These are phyloP conservation scores for Klebsormidium nitens DNA, from an alignment of 139 green algal genomes.

Conservation along the genomic window DNA sequence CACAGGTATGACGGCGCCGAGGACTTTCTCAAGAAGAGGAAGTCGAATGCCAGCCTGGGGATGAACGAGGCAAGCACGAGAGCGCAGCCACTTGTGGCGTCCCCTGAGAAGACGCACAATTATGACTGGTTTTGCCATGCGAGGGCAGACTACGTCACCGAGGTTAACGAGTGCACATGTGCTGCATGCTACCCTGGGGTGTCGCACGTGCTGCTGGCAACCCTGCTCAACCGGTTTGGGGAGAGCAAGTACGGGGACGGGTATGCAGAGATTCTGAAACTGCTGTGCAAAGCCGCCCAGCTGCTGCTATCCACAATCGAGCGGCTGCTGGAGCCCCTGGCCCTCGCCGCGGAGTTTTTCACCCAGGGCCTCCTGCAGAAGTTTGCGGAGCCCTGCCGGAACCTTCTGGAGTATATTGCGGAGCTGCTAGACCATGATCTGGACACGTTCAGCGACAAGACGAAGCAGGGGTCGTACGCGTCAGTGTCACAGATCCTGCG, in stretches of 20 bases:
- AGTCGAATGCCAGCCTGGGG: not conserved
- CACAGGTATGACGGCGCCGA: constrained; percentile 19
- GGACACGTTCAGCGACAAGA: constrained; percentile 40
- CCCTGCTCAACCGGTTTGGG: constrained; percentile 44
- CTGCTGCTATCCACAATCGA: constrained; percentile 13
- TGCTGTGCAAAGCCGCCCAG: not conserved
- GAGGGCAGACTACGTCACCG: constrained; percentile 8
- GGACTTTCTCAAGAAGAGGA: not conserved
- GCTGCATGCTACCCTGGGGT: not conserved
- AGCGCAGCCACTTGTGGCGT: not conserved
- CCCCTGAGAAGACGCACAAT: not conserved
- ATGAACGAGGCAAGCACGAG: not conserved
- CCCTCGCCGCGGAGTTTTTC: constrained; percentile 18
- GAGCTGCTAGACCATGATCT: constrained; percentile 25
- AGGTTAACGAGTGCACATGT: constrained; percentile 2
- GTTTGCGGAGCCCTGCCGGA: constrained; percentile 5
- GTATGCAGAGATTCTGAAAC: constrained; percentile 13
- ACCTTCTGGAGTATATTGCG: constrained; percentile 14
- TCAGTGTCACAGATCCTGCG: constrained; percentile 6
- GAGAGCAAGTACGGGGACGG: constrained; percentile 26
- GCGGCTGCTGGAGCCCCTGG: constrained; percentile 21
- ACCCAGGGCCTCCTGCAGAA: constrained; percentile 10
- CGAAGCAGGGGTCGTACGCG: constrained; percentile 41
- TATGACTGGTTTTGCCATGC: constrained; percentile 6
- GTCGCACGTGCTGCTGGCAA: constrained; percentile 3